These are phyloP conservation scores for Guadua angustifolia DNA, from an alignment of 176 grass and related monocot genomes.

Conservation along the genomic window DNA sequence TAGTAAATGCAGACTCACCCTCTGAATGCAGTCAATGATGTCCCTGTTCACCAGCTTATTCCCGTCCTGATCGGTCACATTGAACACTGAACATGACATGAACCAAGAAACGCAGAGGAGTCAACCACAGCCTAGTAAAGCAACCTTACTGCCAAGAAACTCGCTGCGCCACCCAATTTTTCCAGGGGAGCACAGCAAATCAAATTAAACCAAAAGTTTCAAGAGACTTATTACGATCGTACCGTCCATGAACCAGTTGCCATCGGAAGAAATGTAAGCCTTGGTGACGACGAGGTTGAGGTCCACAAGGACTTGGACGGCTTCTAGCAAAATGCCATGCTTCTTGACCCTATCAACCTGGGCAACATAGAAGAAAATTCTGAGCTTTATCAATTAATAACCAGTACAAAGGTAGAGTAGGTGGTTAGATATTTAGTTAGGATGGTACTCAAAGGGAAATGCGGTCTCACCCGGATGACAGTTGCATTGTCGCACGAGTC, in stretches of 20 bases:
- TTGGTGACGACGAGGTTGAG: conserved; percentile 58
- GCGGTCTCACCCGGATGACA: conserved; percentile 51
- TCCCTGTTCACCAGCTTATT: conserved; percentile 50
- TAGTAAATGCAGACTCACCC: conserved; percentile 41
- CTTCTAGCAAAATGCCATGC: conserved; percentile 54
- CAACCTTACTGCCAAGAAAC: neutral
- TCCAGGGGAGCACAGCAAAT: neutral
- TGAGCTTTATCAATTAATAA: neutral
- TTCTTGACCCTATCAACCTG: conserved; percentile 59
- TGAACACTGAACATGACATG: conserved; percentile 61
- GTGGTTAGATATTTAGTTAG: neutral
- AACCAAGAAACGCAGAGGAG: conserved; percentile 27
- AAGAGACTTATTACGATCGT: neutral
- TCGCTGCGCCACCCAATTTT: neutral
- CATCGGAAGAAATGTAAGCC: conserved; percentile 60
- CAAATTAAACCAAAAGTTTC: neutral
- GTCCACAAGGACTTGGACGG: conserved; percentile 58
- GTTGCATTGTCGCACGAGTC: conserved; percentile 53
- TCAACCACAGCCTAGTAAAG: neutral
- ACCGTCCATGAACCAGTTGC: conserved; percentile 68
- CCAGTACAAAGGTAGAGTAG: neutral
- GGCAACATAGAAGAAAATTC: neutral
- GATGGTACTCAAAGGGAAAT: conserved; percentile 8
- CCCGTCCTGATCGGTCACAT: conserved; percentile 71
- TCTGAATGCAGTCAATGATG: conserved; percentile 60